Conservation (phyloP, 2,329 filamentous ascomycete genomes). For the Cladosporium cucumerinum region DNA sequence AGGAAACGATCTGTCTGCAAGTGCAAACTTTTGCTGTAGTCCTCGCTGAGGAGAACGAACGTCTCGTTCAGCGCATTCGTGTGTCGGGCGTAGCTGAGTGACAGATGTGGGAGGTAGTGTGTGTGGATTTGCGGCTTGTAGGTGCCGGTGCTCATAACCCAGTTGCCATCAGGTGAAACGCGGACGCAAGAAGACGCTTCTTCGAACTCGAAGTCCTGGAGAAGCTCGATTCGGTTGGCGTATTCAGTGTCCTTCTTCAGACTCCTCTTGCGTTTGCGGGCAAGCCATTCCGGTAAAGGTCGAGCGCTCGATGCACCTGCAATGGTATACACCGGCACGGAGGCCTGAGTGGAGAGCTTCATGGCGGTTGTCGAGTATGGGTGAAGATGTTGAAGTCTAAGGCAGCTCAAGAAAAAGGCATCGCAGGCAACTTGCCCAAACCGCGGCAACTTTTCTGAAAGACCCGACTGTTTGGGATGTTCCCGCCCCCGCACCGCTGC, state of each 20-base stretch:
- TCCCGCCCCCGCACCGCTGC: not conserved
- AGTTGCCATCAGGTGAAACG: slow-evolving; percentile 91
- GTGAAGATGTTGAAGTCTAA: not conserved
- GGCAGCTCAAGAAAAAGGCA: slow-evolving; percentile 4
- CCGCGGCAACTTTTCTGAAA: slow-evolving; percentile 16
- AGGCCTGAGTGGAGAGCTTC: slow-evolving; percentile 79
- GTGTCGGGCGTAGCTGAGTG: slow-evolving; percentile 89
- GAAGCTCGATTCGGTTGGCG: slow-evolving; percentile 85
- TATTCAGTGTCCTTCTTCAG: slow-evolving; percentile 91
- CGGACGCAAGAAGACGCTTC: slow-evolving; percentile 89
- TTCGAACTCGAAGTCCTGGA: slow-evolving; percentile 98
- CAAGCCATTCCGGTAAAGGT: slow-evolving; percentile 92
- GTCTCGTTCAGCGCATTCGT: slow-evolving; percentile 89
- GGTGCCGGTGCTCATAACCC: slow-evolving; percentile 89
- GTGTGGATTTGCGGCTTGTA: slow-evolving; percentile 80
- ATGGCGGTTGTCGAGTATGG: slow-evolving; percentile 42
- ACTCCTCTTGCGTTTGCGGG: slow-evolving; percentile 81
- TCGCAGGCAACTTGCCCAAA: not conserved
- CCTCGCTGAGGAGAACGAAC: slow-evolving; percentile 80
- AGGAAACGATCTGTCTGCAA: slow-evolving; percentile 87
- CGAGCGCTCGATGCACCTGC: slow-evolving; percentile 84
- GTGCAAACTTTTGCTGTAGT: slow-evolving; percentile 93
- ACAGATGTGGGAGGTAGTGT: slow-evolving; percentile 90
- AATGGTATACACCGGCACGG: slow-evolving; percentile 90
- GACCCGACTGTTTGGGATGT: not conserved